Evolutionary conservation across 148 eudicot genomes (phyloP).

Genomic region (Arctostaphylos glauca): DNA sequence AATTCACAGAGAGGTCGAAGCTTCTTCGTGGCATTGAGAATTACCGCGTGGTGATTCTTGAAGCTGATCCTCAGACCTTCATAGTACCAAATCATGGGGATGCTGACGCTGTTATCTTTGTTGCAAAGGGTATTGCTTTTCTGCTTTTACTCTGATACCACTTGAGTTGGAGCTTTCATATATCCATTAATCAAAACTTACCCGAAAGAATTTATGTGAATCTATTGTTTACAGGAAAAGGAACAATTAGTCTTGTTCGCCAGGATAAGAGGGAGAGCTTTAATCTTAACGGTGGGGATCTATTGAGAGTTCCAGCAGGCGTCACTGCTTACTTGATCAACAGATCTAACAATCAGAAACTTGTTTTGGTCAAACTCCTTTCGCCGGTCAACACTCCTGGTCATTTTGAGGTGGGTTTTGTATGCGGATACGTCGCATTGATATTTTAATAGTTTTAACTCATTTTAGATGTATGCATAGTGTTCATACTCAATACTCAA

Average conservation of each 20-base stretch:
- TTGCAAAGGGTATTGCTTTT: constrained; percentile 47
- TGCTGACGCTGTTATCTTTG: constrained; percentile 64
- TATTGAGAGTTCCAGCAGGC: constrained; percentile 65
- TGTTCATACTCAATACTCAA: not conserved
- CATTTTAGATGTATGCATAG: too few species aligned
- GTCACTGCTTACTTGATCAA: constrained; percentile 56
- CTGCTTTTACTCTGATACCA: not conserved
- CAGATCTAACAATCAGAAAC: constrained; percentile 47
- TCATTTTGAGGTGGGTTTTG: constrained; percentile 40
- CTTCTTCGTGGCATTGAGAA: constrained; percentile 73
- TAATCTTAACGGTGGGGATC: constrained; percentile 61
- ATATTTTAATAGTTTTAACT: too few species aligned
- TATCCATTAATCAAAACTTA: too few species aligned
- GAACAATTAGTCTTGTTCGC: constrained; percentile 46
- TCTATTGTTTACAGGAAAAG: constrained; percentile 48
- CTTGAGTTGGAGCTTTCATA: too few species aligned
- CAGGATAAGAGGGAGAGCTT: constrained; percentile 61
- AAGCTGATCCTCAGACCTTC: constrained; percentile 77
- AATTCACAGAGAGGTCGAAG: constrained; percentile 52
- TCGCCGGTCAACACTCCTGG: constrained; percentile 66
- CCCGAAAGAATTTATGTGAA: not conserved
- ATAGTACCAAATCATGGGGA: constrained; percentile 61
- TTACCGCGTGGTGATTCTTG: constrained; percentile 57
- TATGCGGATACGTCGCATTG: not conserved
- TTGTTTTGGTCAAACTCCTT: constrained; percentile 52